A percentile compares a stretch with the other conserved stretches of the same genome.
These are phyloP conservation scores for Aspergillus sparsus DNA, from an alignment of 495 filamentous ascomycete genomes.

Conservation along the genomic window DNA sequence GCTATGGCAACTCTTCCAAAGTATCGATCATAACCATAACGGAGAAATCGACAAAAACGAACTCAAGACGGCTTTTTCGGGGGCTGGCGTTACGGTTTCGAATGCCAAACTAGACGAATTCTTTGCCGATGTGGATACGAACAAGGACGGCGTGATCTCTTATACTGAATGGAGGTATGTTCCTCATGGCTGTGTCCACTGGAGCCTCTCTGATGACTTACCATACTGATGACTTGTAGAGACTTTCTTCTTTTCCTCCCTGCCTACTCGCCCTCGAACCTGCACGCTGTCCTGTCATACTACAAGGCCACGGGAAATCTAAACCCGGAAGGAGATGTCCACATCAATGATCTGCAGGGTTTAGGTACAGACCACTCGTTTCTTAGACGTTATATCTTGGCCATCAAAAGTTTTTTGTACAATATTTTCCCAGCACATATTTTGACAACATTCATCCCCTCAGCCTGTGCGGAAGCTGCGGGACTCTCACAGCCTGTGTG, in stretches of 20 bases:
- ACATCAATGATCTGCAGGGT: constrained; percentile 87
- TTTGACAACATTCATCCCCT: constrained; percentile 42
- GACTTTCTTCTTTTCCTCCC: constrained; percentile 96
- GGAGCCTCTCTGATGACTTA: constrained; percentile 18
- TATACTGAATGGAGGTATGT: constrained; percentile 96
- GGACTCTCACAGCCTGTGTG: constrained; percentile 27
- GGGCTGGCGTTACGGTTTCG: constrained; percentile 77
- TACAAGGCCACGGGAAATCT: constrained; percentile 88
- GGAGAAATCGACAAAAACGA: constrained; percentile 87
- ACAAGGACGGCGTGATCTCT: constrained; percentile 83
- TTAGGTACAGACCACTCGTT: constrained; percentile 86
- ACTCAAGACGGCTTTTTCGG: constrained; percentile 72
- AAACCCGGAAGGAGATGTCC: constrained; percentile 91
- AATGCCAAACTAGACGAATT: constrained; percentile 77
- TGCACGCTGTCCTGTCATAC: constrained; percentile 88
- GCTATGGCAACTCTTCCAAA: constrained; percentile 76
- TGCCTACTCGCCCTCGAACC: constrained; percentile 60
- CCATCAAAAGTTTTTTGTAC: constrained; percentile 45
- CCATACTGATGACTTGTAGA: constrained; percentile 47
- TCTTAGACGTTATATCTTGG: constrained; percentile 54
- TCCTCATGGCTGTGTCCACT: constrained; percentile 9
- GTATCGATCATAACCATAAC: constrained; percentile 83
- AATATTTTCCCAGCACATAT: constrained; percentile 40
- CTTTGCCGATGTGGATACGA: constrained; percentile 85
- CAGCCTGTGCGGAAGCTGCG: constrained; percentile 41